These are phyloP conservation scores for Hymenoscyphus salicellus DNA, from an alignment of 2,329 filamentous ascomycete genomes.

Conservation along the genomic window DNA sequence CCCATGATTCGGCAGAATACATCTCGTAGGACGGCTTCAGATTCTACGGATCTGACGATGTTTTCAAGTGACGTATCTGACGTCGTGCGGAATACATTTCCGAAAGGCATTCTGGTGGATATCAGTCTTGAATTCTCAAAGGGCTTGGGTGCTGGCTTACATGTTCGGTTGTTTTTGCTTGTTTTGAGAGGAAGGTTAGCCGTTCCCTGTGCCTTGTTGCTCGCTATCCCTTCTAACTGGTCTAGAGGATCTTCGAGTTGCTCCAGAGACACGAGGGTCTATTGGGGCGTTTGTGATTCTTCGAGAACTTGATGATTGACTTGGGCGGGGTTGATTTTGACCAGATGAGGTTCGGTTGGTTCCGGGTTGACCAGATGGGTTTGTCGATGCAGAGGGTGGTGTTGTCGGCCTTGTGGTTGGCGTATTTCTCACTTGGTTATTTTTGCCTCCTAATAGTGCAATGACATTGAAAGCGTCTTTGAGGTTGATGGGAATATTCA, in stretches of 20 bases:
- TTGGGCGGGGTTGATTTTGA: background rate
- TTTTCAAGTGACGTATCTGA: background rate
- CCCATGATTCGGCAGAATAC: constrained; percentile 7
- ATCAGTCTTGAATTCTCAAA: background rate
- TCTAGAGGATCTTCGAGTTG: background rate
- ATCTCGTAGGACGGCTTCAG: constrained; percentile 10
- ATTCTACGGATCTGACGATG: constrained; percentile 6
- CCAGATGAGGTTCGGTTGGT: background rate
- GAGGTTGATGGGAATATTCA: too few relatives aligned
- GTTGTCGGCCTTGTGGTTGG: too few relatives aligned
- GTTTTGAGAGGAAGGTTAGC: background rate
- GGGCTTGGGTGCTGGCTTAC: background rate
- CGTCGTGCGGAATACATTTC: background rate
- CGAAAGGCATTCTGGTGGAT: constrained; percentile 1
- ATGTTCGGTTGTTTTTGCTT: too few relatives aligned
- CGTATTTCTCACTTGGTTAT: too few relatives aligned
- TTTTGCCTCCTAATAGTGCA: too few relatives aligned
- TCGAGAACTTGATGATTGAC: background rate
- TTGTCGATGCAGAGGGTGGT: too few relatives aligned
- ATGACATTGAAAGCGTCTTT: too few relatives aligned
- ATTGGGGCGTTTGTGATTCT: too few relatives aligned
- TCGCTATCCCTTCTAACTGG: background rate
- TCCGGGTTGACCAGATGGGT: too few relatives aligned
- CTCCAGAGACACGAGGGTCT: background rate
- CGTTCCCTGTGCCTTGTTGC: background rate